Conservation (phyloP, 306 rosid species). For the Cyamopsis tetragonoloba region DNA sequence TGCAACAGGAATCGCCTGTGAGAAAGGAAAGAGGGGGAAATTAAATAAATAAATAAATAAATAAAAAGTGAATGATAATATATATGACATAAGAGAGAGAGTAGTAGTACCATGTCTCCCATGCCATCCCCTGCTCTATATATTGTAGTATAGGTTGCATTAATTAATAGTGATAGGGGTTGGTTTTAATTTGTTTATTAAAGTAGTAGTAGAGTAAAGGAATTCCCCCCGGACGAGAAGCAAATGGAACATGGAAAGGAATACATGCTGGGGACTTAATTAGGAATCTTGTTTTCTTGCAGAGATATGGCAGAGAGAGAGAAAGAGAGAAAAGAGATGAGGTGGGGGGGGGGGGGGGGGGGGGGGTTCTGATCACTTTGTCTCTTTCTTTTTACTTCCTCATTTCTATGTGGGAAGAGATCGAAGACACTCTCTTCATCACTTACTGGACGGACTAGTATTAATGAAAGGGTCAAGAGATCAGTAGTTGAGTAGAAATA, state of each 20-base stretch:
- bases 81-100: too few species aligned
- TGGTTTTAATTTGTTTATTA: too few species aligned
- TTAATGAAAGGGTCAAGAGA: constrained; percentile 38
- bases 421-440: neutral
- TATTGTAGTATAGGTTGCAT: constrained; percentile 18
- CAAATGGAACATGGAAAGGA: constrained; percentile 63
- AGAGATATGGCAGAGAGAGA: constrained; percentile 56
- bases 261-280: constrained; percentile 74
- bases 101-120: constrained; percentile 43
- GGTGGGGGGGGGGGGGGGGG: neutral
- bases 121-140: constrained; percentile 54
- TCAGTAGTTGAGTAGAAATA: constrained; percentile 30
- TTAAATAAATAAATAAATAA: too few species aligned
- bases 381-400: constrained; percentile 34
- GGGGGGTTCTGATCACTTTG: constrained; percentile 48
- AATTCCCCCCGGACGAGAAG: constrained; percentile 61
- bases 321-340: constrained; percentile 16
- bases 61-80: constrained; percentile 23
- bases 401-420: constrained; percentile 22
- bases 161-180: constrained; percentile 35
- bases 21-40: constrained; percentile 48
- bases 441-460: constrained; percentile 37
- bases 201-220: constrained; percentile 41
- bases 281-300: constrained; percentile 65
- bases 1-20: constrained; percentile 82